phyloP scores from a whole-genome alignment of 768 basidiomycete genomes.

The Tubosaeta sp. region DNA sequence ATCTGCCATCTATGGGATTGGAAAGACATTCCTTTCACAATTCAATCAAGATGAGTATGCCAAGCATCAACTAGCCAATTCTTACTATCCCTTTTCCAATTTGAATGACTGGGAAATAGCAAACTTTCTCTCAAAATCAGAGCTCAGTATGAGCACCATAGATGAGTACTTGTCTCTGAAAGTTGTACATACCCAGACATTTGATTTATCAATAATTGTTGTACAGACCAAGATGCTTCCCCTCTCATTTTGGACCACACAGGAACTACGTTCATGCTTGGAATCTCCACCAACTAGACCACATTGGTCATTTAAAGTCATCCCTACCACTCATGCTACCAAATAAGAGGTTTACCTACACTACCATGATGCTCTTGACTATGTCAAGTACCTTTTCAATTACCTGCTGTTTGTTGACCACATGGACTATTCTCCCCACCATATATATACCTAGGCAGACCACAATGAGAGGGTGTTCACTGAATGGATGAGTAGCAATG shows the following conservation, averaged over 20 bases:
- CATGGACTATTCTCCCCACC: conserved; percentile 4
- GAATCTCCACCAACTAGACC: background rate
- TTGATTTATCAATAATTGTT: background rate
- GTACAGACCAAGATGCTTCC: background rate
- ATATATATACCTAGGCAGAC: background rate
- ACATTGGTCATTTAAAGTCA: conserved; percentile 16
- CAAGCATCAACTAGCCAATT: background rate
- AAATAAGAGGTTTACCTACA: conserved; percentile 20
- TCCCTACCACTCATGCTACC: conserved; percentile 8
- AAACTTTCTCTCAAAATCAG: background rate
- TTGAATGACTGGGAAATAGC: background rate
- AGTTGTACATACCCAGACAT: background rate
- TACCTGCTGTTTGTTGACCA: conserved; percentile 19
- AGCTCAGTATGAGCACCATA: background rate
- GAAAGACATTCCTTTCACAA: background rate
- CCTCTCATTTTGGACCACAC: background rate
- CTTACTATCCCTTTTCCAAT: background rate
- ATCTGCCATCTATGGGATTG: background rate
- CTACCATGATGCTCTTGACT: conserved; percentile 25
- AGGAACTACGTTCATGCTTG: background rate
- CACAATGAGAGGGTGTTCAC: conserved; percentile 6
- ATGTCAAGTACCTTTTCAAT: conserved; percentile 18
- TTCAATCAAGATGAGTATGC: background rate
- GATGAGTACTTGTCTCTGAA: background rate
- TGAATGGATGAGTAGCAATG: conserved; percentile 20